These are phyloP conservation scores for Aristolochia fimbriata DNA, from an alignment of 164 flowering plant genomes.

Conservation along the genomic window DNA sequence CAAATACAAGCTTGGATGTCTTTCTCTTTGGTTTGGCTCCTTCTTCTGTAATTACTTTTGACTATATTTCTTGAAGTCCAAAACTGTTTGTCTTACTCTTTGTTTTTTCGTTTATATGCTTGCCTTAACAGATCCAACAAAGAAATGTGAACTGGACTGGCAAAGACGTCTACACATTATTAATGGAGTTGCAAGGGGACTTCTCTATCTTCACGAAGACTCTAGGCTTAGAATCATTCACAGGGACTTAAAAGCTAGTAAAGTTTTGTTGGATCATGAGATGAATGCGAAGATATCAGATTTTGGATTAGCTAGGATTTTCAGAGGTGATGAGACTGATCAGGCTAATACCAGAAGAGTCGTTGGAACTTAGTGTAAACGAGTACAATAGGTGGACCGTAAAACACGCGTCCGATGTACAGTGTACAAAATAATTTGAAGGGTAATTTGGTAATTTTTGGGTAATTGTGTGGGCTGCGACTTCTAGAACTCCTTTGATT, in stretches of 20 bases:
- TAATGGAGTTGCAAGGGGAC: constrained; percentile 38
- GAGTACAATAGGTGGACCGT: no score
- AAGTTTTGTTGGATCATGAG: constrained; percentile 33
- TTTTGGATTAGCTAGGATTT: constrained; percentile 38
- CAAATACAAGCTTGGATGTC: constrained; percentile 24
- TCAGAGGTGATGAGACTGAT: constrained; percentile 17
- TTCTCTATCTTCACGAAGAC: constrained; percentile 54
- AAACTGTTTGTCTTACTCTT: constrained; percentile 2
- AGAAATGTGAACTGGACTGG: constrained; percentile 11
- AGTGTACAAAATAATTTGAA: no score
- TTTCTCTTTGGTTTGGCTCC: constrained; percentile 1
- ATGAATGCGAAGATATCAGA: constrained; percentile 41
- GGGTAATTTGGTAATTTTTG: no score
- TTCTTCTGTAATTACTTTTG: no score
- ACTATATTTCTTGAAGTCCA: constrained; percentile 4
- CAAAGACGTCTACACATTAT: constrained; percentile 18
- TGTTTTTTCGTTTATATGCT: not conserved
- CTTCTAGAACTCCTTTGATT: no score
- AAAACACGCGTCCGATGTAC: no score
- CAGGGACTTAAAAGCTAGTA: constrained; percentile 50
- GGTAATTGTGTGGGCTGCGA: no score
- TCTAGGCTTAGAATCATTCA: constrained; percentile 41
- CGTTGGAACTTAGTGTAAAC: constrained; percentile 32
- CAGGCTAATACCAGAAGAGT: constrained; percentile 10
- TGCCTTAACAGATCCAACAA: not conserved